Evolutionary conservation across 148 eudicot genomes (phyloP).

Genomic region (Silene latifolia): DNA sequence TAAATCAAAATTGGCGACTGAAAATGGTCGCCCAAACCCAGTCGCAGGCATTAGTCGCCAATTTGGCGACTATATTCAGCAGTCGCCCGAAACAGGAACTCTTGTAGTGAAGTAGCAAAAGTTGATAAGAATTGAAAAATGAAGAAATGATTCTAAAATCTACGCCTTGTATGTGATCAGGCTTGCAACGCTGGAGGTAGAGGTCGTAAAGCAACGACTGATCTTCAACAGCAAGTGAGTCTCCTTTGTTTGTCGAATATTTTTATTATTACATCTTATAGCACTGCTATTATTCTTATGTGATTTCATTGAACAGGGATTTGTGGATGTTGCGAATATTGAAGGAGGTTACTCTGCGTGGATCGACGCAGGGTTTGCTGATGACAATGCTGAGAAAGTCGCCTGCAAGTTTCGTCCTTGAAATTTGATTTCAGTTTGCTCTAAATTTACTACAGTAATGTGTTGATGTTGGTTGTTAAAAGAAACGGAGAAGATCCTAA

Average conservation of each 20-base stretch:
- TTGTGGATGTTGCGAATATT: constrained; percentile 45
- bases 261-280: too few relatives aligned
- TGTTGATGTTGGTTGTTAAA: background rate
- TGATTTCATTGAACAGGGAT: constrained; percentile 40
- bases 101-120: too few relatives aligned
- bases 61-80: too few relatives aligned
- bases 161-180: constrained; percentile 16
- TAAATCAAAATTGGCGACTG: too few relatives aligned
- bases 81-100: too few relatives aligned
- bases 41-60: too few relatives aligned
- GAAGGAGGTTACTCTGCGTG: constrained; percentile 62
- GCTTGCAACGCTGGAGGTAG: constrained; percentile 38
- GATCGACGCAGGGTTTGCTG: constrained; percentile 48
- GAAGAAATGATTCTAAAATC: too few relatives aligned
- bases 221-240: constrained; percentile 33
- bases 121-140: too few relatives aligned
- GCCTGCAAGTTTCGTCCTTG: constrained; percentile 37
- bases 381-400: constrained; percentile 27
- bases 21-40: too few relatives aligned
- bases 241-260: background rate
- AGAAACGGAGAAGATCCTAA: too few relatives aligned
- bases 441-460: background rate
- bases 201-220: constrained; percentile 27
- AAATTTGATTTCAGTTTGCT: background rate
- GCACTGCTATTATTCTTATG: too few relatives aligned